A percentile compares a stretch with the other conserved stretches of the same genome.
phyloP scores from a whole-genome alignment of 2,329 filamentous ascomycete genomes.

The Dothistroma pini region DNA sequence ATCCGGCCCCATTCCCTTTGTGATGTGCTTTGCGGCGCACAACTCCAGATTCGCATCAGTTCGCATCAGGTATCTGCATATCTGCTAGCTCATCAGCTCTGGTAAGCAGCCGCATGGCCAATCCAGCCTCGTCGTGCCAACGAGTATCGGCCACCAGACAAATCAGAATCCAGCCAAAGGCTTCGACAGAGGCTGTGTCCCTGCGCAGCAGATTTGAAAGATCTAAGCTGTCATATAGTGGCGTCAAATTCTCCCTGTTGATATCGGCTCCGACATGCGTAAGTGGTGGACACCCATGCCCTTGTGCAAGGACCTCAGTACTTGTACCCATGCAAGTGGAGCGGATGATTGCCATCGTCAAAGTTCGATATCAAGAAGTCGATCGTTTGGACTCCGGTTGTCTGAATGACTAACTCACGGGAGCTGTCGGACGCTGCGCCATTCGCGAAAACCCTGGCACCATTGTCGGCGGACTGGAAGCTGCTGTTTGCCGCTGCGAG shows the following conservation, averaged over 20 bases:
- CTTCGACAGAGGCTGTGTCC: conserved; percentile 53
- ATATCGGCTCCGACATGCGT: conserved; percentile 23
- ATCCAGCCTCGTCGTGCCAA: conserved; percentile 57
- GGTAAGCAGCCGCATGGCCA: conserved; percentile 58
- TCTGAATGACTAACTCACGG: conserved; percentile 38
- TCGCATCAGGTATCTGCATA: conserved; percentile 45
- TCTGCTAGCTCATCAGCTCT: conserved; percentile 44
- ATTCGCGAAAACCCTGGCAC: conserved; percentile 11
- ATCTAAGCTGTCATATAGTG: conserved; percentile 36
- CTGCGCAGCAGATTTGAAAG: conserved; percentile 45
- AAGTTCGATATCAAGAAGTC: conserved; percentile 38
- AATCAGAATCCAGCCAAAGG: conserved; percentile 54
- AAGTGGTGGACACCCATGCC: conserved; percentile 34
- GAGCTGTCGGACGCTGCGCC: conserved; percentile 22
- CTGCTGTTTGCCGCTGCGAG: conserved; percentile 32
- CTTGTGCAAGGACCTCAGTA: conserved; percentile 36
- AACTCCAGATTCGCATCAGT: conserved; percentile 47
- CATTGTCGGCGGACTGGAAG: conserved; percentile 20
- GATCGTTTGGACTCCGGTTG: conserved; percentile 35
- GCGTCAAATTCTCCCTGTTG: conserved; percentile 27
- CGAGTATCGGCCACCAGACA: conserved; percentile 54
- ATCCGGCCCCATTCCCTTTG: conserved; percentile 50
- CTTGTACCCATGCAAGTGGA: conserved; percentile 38
- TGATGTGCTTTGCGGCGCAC: conserved; percentile 49
- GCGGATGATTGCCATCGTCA: conserved; percentile 36